These are phyloP conservation scores for Diplocarpon mali DNA, from an alignment of 2,329 filamentous ascomycete genomes.

Conservation along the genomic window DNA sequence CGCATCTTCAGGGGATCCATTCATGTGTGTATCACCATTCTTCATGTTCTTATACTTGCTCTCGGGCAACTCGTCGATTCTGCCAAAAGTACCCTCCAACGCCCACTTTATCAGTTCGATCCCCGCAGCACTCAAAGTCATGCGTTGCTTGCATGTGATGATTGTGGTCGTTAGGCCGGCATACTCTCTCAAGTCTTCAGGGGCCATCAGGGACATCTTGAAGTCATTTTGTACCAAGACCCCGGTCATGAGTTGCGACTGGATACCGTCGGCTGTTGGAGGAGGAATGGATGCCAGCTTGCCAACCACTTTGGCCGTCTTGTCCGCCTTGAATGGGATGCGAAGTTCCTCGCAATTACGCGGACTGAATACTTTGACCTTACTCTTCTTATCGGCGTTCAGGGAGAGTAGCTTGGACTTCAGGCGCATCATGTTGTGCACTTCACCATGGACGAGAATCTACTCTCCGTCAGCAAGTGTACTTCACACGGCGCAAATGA, in stretches of 20 bases:
- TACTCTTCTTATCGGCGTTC: constrained; percentile 64
- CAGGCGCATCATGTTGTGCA: constrained; percentile 94
- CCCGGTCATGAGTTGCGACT: constrained; percentile 60
- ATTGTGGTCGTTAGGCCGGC: constrained; percentile 94
- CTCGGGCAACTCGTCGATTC: constrained; percentile 53
- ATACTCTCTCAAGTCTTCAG: constrained; percentile 90
- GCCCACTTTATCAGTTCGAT: constrained; percentile 90
- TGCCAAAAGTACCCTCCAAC: constrained; percentile 86
- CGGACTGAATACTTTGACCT: constrained; percentile 87
- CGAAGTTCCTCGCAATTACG: constrained; percentile 90
- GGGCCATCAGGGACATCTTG: constrained; percentile 92
- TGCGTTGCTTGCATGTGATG: constrained; percentile 82
- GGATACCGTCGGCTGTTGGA: constrained; percentile 32
- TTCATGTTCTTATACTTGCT: constrained; percentile 31
- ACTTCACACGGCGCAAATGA: constrained; percentile 22
- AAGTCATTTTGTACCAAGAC: constrained; percentile 97
- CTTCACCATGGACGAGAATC: constrained; percentile 95
- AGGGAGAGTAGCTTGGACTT: constrained; percentile 92
- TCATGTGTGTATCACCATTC: constrained; percentile 29
- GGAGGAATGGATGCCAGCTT: constrained; percentile 76
- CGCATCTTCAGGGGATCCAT: constrained; percentile 39
- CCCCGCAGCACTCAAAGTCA: constrained; percentile 78
- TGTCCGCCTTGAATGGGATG: constrained; percentile 92
- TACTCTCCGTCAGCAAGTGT: constrained; percentile 28
- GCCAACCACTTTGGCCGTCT: constrained; percentile 90